Conservation (phyloP, 352 stramenopile genomes). For the Albugo laibachii region DNA sequence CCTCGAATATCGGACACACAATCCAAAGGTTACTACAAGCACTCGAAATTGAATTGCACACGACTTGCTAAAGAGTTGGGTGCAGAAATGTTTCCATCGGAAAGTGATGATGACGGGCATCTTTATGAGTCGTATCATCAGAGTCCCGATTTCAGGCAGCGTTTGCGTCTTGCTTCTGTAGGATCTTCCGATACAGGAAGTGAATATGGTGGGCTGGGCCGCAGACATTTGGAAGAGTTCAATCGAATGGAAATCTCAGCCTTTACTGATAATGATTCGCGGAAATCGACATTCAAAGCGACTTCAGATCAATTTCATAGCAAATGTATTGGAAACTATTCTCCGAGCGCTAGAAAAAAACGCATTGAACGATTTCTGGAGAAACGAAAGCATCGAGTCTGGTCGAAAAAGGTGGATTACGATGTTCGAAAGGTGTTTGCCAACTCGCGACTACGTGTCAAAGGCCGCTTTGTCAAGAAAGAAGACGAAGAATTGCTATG, state of each 20-base stretch:
- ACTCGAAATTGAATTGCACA: no score
- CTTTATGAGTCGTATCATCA: slow-evolving; percentile 6
- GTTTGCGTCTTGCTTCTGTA: slow-evolving; percentile 39
- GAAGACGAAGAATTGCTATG: slow-evolving; percentile 89
- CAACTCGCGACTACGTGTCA: slow-evolving; percentile 92
- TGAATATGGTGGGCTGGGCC: slow-evolving; percentile 48
- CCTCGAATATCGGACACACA: no score
- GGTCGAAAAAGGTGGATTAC: slow-evolving; percentile 97
- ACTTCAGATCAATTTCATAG: slow-evolving; percentile 4
- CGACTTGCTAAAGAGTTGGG: no score
- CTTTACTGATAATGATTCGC: slow-evolving; percentile 19
- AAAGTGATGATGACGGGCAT: no score
- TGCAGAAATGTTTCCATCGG: no score
- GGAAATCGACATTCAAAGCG: neutral
- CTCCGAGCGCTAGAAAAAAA: slow-evolving; percentile 61
- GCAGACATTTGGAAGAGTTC: slow-evolving; percentile 60
- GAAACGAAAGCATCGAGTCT: slow-evolving; percentile 85
- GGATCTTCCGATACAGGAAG: slow-evolving; percentile 52
- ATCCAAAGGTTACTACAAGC: no score
- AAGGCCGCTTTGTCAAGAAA: slow-evolving; percentile 98
- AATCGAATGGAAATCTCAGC: slow-evolving; percentile 72
- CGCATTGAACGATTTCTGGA: slow-evolving; percentile 80
- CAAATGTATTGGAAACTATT: slow-evolving; percentile 82
- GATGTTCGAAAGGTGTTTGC: slow-evolving; percentile 98
- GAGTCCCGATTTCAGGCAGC: slow-evolving; percentile 47